A percentile compares a stretch with the other conserved stretches of the same genome.
Evolutionary conservation across 1,284 basidiomycete species (phyloP).

Genomic region (Sparassis latifolia): DNA sequence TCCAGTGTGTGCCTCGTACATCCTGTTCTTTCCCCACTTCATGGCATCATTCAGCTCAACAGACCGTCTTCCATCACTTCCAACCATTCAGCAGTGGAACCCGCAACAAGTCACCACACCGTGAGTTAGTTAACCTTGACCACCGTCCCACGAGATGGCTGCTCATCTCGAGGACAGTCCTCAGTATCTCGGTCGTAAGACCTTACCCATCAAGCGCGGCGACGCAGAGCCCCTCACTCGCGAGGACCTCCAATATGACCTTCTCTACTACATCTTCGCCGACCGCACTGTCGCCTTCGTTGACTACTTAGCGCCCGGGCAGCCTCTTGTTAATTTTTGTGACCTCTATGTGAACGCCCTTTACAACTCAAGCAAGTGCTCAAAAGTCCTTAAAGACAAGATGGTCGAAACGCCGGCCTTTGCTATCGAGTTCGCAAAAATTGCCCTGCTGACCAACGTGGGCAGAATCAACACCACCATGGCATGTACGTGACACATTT

Average conservation of each 20-base stretch:
- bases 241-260: conserved; percentile 69
- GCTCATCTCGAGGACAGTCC: conserved; percentile 19
- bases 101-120: conserved; percentile 26
- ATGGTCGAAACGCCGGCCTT: conserved; percentile 59
- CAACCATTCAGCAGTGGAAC: conserved; percentile 23
- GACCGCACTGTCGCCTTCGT: conserved; percentile 52
- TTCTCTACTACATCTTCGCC: conserved; percentile 64
- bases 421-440: conserved; percentile 71
- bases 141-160: conserved; percentile 1
- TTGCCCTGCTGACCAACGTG: conserved; percentile 74
- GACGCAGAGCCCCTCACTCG: conserved; percentile 59
- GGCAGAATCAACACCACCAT: conserved; percentile 81
- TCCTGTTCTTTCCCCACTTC: conserved; percentile 24
- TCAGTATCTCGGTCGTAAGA: conserved; percentile 33
- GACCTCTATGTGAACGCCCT: conserved; percentile 75
- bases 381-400: conserved; percentile 61
- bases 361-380: conserved; percentile 62
- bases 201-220: conserved; percentile 45
- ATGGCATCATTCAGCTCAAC: conserved; percentile 29
- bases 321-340: conserved; percentile 48
- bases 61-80: conserved; percentile 20
- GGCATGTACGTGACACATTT: conserved; percentile 53
- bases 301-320: conserved; percentile 30
- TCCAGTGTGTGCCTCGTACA: conserved; percentile 24
- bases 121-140: conserved; percentile 16